A percentile compares a stretch with the other conserved stretches of the same genome.
Conservation (phyloP, 1,139 yeast species). For the Yamadazyma sp. region DNA sequence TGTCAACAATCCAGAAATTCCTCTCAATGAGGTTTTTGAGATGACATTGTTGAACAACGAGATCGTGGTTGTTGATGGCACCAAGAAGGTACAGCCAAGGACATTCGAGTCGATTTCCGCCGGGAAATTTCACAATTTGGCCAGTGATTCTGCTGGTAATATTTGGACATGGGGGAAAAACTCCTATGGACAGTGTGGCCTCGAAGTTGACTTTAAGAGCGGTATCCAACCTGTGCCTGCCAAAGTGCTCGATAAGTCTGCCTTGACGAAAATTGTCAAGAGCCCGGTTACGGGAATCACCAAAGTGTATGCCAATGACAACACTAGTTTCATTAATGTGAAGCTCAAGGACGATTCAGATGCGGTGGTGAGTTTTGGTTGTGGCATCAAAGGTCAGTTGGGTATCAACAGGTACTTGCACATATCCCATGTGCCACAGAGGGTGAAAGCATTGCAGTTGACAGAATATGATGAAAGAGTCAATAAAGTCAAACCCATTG, state of each 20-base stretch:
- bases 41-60: slow-evolving; percentile 39
- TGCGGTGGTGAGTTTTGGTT: slow-evolving; percentile 67
- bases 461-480: slow-evolving; percentile 40
- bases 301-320: slow-evolving; percentile 65
- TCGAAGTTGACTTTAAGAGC: slow-evolving; percentile 61
- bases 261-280: slow-evolving; percentile 21
- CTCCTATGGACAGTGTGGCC: slow-evolving; percentile 79
- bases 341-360: slow-evolving; percentile 22
- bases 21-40: slow-evolving; percentile 31
- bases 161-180: slow-evolving; percentile 87
- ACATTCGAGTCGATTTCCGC: slow-evolving; percentile 60
- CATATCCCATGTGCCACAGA: slow-evolving; percentile 66
- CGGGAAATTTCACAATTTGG: slow-evolving; percentile 75
- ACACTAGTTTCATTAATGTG: slow-evolving; percentile 59
- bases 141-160: slow-evolving; percentile 58
- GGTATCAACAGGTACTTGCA: slow-evolving; percentile 79
- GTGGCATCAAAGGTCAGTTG: slow-evolving; percentile 84
- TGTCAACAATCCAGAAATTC: slow-evolving; percentile 33
- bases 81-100: slow-evolving; percentile 36
- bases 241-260: slow-evolving; percentile 35
- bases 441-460: slow-evolving; percentile 52
- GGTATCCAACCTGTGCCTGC: slow-evolving; percentile 73
- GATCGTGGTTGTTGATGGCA: slow-evolving; percentile 18
- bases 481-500: slow-evolving; percentile 37
- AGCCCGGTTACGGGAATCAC: slow-evolving; percentile 34